These are phyloP conservation scores for Phytophthora tentaculata DNA, from an alignment of 352 stramenopile genomes.

Conservation along the genomic window DNA sequence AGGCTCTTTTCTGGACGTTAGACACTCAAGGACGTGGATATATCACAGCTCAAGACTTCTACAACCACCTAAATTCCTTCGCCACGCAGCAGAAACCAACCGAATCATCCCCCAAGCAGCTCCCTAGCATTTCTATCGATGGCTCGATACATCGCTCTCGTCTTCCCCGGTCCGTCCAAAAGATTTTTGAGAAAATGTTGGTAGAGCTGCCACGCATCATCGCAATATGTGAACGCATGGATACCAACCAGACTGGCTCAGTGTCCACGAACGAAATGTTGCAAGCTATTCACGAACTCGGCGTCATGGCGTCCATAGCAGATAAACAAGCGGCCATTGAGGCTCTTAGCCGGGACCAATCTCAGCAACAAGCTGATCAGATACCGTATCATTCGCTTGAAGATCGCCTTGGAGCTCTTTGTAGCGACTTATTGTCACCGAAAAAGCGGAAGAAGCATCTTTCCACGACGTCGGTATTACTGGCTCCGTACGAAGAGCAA, in stretches of 20 bases:
- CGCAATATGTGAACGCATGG: slow-evolving; percentile 56
- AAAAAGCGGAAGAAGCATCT: slow-evolving; percentile 73
- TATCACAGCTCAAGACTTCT: slow-evolving; percentile 62
- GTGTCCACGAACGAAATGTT: slow-evolving; percentile 56
- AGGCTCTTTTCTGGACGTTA: slow-evolving; percentile 77
- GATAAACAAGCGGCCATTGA: slow-evolving; percentile 67
- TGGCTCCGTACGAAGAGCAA: slow-evolving; percentile 64
- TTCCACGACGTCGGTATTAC: slow-evolving; percentile 70
- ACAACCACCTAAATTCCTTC: slow-evolving; percentile 66
- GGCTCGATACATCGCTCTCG: slow-evolving; percentile 8
- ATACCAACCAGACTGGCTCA: slow-evolving; percentile 47
- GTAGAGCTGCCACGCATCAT: slow-evolving; percentile 46
- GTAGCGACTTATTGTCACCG: slow-evolving; percentile 70
- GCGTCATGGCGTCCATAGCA: slow-evolving; percentile 58
- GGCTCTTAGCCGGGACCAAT: slow-evolving; percentile 32
- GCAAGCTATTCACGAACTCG: slow-evolving; percentile 62
- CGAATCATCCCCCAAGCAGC: slow-evolving; percentile 33
- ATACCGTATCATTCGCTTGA: slow-evolving; percentile 62
- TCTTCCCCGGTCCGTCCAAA: slow-evolving; percentile 65
- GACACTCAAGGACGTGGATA: slow-evolving; percentile 71
- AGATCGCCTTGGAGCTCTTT: slow-evolving; percentile 50
- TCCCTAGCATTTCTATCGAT: slow-evolving; percentile 39
- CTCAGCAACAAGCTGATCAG: slow-evolving; percentile 18
- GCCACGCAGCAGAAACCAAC: slow-evolving; percentile 9
- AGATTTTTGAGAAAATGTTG: slow-evolving; percentile 76